phyloP scores from a whole-genome alignment of 208 protist species.

The Novymonas esmeraldas region DNA sequence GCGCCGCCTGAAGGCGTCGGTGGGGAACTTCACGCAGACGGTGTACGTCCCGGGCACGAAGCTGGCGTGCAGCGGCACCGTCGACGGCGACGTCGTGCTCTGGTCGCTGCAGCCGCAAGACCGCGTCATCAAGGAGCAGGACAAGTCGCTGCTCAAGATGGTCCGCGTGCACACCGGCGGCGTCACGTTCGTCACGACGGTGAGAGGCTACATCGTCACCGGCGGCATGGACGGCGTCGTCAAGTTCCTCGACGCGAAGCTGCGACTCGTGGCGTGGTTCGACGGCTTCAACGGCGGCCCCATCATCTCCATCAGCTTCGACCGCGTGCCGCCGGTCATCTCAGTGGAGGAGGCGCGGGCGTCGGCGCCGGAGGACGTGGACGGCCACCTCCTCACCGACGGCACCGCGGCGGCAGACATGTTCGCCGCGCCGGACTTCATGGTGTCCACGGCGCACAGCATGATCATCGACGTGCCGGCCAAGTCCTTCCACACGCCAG shows the following conservation, averaged over 20 bases:
- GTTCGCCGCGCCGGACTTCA: constrained; percentile 89
- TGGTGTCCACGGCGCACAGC: constrained; percentile 90
- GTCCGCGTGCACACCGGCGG: constrained; percentile 85
- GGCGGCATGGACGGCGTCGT: constrained; percentile 95
- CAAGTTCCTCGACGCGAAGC: constrained; percentile 94
- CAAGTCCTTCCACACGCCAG: constrained; percentile 74
- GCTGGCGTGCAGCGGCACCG: constrained; percentile 89
- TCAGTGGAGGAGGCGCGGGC: constrained; percentile 33
- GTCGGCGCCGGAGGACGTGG: constrained; percentile 34
- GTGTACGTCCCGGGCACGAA: constrained; percentile 86
- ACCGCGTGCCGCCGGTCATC: constrained; percentile 33
- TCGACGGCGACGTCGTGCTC: constrained; percentile 93
- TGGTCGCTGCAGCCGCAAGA: constrained; percentile 87
- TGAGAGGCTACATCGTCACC: constrained; percentile 90
- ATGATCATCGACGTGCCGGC: constrained; percentile 91
- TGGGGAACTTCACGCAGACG: constrained; percentile 92
- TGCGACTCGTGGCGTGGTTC: constrained; percentile 95
- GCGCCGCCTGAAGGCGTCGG: constrained; percentile 63
- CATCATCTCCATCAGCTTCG: constrained; percentile 94
- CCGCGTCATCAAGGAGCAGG: constrained; percentile 81
- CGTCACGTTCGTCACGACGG: constrained; percentile 83
- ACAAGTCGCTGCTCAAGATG: constrained; percentile 93
- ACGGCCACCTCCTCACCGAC: constrained; percentile 40
- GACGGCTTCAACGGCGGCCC: constrained; percentile 94
- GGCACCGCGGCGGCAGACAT: constrained; percentile 55